Base-by-base conservation (phyloP, 1,284 basidiomycete genomes). In the Fereydounia khargensis region DNA sequence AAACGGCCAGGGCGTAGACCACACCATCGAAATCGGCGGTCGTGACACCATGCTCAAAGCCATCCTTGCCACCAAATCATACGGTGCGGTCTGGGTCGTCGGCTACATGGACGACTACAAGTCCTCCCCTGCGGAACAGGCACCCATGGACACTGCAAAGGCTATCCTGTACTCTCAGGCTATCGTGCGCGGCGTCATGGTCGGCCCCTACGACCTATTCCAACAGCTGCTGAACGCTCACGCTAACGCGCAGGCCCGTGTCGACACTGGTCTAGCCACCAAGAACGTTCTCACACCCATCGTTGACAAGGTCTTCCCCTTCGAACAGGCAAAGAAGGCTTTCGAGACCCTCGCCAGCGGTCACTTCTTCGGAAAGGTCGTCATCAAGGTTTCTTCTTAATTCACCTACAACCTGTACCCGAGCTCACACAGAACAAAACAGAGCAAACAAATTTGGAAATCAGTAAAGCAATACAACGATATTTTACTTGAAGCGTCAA, bases 91-190 rank as follows among this genome's bases (percentile, higher is more conserved):
- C 14, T 57, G 49, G 54, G 41, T 53, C 22, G 59, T 62, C 3
- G 59, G 59, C 17, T 62, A 57, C 39, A 46, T 57, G 43, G 54
- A 62, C 32, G 59, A 62, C 37, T 62, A 53, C 47, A 48, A 46
- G n/a, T 22, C 45, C 18, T 16, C 44, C 17, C 10, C 36, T 9
- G n/a, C 34, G 16, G 25, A 19, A 10, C 19, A 21, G 1, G 13
- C 21, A 1, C 20, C 55, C 0, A 50, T 46, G 6, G 52, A 60
- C 18, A 32, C 28, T 1, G 51, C 57, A 5, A 55, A 55, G 35
- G 57, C 57, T 0, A 35, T 55, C 2, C 48, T 60, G 7, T 60
- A 55, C 36, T 39, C 32, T 8, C 52, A 55, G 30, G 47, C 57
- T 17, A 37, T 47, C 11, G 9, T 60, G n/a, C 44, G 46, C 25